Base-by-base conservation (phyloP, 805 yeast species). In the Nakazawaea sp. region DNA sequence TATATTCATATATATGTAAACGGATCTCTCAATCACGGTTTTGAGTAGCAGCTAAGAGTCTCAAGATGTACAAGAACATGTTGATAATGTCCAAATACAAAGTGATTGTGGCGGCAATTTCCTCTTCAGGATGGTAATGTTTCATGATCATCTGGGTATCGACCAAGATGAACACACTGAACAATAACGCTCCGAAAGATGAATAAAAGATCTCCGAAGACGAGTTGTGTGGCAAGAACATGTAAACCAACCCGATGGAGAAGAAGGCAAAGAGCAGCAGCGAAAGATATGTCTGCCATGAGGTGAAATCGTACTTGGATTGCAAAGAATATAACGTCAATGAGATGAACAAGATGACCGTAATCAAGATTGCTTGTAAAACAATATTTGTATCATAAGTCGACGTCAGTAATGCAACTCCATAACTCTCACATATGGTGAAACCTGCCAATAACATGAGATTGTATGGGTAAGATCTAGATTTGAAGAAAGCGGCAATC, bases 131-230 rank as follows among this genome's bases (percentile, higher is more conserved):
- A 50, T 79, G 81, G 47, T 68, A 76, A 40, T 75, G 77, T 52
- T 81, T 77, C 76, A 87, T 70, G 39, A 87, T 74, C 47, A 75
- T 55, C 58, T 87, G 95, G 16, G 95, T 87, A 56, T 87, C 96
- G 32, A 85, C 74, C 35, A 87, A 59, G 41, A 88, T 70, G 52
- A 81, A 86, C 4, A 77, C 73, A 11, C 80, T 66, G 58, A 87
- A 87, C 2, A 87, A 59, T 29, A 81, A 50, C 4, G 94, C 92
- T 18, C 92, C 95, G 30, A 80, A 53, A 43, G 77, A 74, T 23
- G 88, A 74, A 61, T 82, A 86, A 4, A 78, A 59, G 44, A 81
- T 55, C 48, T 83, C 88, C 32, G 73, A 58, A n/a, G 67, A 63
- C n/a, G 70, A 56, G 38, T 68, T 54, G 58, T 68, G 68, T 26